Base-by-base conservation (phyloP, 371 early-diverging fungal genomes). In the Neoconidiobolus thromboides region DNA sequence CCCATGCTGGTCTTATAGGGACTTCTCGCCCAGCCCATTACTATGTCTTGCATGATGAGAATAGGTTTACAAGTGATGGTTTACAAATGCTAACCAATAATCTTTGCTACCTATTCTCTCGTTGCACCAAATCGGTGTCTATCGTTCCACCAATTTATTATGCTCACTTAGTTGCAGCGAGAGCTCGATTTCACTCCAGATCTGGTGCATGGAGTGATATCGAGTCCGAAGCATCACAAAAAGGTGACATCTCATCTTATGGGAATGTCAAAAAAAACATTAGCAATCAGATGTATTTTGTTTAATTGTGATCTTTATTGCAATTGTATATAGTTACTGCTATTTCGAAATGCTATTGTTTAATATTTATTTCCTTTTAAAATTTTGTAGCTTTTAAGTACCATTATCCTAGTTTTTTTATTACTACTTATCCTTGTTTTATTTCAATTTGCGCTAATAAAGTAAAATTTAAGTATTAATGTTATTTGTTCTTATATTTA, bases 11-110 rank as follows among this genome's bases (percentile, higher is more conserved):
- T 9, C 62, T 75, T 42, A 76, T 86, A 43, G 95, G 93, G 39
- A 89, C 91, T 0, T 84, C 87, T 26, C 80, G 83, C 43, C 86
- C 93, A 0, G 76, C 87, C 0, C 86, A 86, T 67, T 93, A 94
- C 74, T 74, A 76, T 53, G 88, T 92, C 6, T 59, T 87, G 43
- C 63, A 71, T 48, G 89, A 94, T 66, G 91, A 91, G 47, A 83
- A 82, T 68, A 65, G 73, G 1, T 85, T 88, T 61, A 65, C 71
- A 0, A 58, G 81, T 7, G 83, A 88, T 62, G 65, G 65, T 43
- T 64, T 93, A 7, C 85, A 89, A 70, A 72, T 76, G 47, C 72
- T 89, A 14, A 81, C 86, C 2, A 85, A 86, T 70, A 70, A 76
- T 14, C 69, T 90, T 61, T 92, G 91, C 68, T 89, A 86, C 67